Conservation (phyloP, 2,329 filamentous ascomycete species). For the Diaporthe citri region DNA sequence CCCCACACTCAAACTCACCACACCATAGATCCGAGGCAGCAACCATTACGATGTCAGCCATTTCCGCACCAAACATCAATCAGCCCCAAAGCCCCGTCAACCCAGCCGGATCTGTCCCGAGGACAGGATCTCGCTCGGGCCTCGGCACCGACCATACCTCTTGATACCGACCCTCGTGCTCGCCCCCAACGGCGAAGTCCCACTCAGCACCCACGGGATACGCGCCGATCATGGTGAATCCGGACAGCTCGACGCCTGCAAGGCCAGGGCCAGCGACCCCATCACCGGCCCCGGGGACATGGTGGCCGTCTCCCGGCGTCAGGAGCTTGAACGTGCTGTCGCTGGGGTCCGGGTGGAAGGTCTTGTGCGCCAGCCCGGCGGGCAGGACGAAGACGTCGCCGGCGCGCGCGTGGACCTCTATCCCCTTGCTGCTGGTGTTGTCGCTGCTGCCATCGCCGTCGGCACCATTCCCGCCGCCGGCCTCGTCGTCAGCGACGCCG, state of each 20-base stretch:
- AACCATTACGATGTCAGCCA: not conserved
- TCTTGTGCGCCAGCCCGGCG: constrained; percentile 67
- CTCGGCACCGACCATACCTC: constrained; percentile 59
- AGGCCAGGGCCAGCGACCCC: constrained; percentile 49
- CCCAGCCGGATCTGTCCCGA: constrained; percentile 49
- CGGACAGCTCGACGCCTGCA: constrained; percentile 51
- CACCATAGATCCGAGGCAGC: not conserved
- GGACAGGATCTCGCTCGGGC: constrained; percentile 61
- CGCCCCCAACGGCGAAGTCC: constrained; percentile 63
- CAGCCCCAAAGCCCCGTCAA: constrained; percentile 35
- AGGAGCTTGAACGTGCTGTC: constrained; percentile 53
- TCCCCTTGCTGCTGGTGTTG: constrained; percentile 59
- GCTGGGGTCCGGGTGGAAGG: constrained; percentile 54
- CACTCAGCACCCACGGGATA: constrained; percentile 62
- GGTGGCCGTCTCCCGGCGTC: constrained; percentile 57
- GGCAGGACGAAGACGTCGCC: constrained; percentile 73
- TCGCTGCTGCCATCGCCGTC: constrained; percentile 54
- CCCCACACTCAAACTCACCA: not conserved
- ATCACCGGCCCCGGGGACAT: constrained; percentile 48
- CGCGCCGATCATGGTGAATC: constrained; percentile 70
- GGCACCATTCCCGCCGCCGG: constrained; percentile 54
- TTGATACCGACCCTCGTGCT: constrained; percentile 53
- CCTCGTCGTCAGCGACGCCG: constrained; percentile 62
- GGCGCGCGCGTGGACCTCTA: constrained; percentile 60
- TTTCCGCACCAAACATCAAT: not conserved